A percentile compares a stretch with the other conserved stretches of the same genome.
These are phyloP conservation scores for Neonothopanus nambi DNA, from an alignment of 1,284 basidiomycete genomes.

Conservation along the genomic window DNA sequence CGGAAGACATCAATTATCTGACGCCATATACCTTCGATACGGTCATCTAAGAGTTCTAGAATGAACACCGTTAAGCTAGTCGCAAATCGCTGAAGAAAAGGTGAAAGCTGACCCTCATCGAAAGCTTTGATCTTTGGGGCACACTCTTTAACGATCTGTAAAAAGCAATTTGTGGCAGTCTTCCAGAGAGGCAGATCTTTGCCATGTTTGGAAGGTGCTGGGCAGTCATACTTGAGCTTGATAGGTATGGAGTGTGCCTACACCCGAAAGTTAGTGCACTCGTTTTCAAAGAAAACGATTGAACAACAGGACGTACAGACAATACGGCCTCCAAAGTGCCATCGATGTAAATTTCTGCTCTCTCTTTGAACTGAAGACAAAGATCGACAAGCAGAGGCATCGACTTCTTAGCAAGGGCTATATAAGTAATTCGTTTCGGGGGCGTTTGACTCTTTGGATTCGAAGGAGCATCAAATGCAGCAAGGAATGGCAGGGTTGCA, in stretches of 20 bases:
- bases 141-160: constrained; percentile 68
- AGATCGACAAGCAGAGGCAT: constrained; percentile 83
- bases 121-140: constrained; percentile 47
- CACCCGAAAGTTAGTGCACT: constrained; percentile 8
- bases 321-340: constrained; percentile 84
- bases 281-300: background rate
- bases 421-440: constrained; percentile 78
- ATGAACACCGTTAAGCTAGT: constrained; percentile 3
- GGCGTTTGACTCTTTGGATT: constrained; percentile 35
- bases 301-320: constrained; percentile 57
- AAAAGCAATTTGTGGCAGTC: constrained; percentile 76
- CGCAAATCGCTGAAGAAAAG: background rate
- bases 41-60: constrained; percentile 57
- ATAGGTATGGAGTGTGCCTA: constrained; percentile 89
- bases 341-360: constrained; percentile 69
- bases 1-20: constrained; percentile 84
- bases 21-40: constrained; percentile 80
- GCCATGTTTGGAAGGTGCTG: constrained; percentile 81
- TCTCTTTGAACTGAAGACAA: constrained; percentile 63
- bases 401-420: constrained; percentile 83
- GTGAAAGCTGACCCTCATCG: constrained; percentile 40
- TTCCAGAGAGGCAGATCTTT: constrained; percentile 90
- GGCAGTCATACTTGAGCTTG: constrained; percentile 94
- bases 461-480: constrained; percentile 60
- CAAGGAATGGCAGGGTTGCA: constrained; percentile 81